Evolutionary conservation across 1,139 yeast genomes (phyloP).

Genomic region (Geotrichum aggregatum): DNA sequence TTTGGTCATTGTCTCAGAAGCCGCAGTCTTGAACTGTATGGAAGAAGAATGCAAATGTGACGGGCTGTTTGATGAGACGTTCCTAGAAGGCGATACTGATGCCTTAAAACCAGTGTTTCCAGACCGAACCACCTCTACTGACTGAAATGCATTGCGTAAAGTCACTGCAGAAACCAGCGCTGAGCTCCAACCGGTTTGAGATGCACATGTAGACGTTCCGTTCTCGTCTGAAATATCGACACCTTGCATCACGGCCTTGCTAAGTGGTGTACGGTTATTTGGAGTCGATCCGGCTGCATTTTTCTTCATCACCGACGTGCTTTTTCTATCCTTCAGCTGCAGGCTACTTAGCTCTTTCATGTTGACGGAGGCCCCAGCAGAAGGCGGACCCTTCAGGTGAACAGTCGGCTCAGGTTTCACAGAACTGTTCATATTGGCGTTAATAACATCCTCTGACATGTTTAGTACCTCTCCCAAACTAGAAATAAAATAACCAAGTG

Average conservation of each 20-base stretch:
- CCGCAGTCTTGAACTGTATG: neutral
- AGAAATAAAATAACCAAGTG: conserved; percentile 31
- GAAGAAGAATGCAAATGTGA: neutral
- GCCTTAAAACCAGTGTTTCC: conserved; percentile 29
- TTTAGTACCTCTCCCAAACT: conserved; percentile 34
- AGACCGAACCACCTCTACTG: conserved; percentile 28
- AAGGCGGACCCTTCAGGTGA: too few species aligned
- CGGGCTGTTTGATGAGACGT: neutral
- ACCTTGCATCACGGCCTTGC: too few species aligned
- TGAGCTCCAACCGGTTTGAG: conserved; percentile 13
- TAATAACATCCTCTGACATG: conserved; percentile 23
- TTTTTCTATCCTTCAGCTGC: conserved; percentile 10
- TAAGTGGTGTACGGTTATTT: too few species aligned
- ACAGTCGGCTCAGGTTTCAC: neutral
- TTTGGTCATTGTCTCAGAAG: neutral
- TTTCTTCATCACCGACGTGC: conserved; percentile 28
- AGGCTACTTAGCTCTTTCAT: neutral
- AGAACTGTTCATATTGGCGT: conserved; percentile 30
- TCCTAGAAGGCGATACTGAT: neutral
- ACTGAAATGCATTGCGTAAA: conserved; percentile 31
- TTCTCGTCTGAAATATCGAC: too few species aligned
- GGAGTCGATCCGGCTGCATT: neutral
- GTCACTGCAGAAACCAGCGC: conserved; percentile 32
- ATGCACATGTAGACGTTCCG: too few species aligned
- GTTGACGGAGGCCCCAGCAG: conserved; percentile 23